Evolutionary conservation across 2,329 filamentous ascomycete species (phyloP).

Genomic region (Arthrobotrys conoides): DNA sequence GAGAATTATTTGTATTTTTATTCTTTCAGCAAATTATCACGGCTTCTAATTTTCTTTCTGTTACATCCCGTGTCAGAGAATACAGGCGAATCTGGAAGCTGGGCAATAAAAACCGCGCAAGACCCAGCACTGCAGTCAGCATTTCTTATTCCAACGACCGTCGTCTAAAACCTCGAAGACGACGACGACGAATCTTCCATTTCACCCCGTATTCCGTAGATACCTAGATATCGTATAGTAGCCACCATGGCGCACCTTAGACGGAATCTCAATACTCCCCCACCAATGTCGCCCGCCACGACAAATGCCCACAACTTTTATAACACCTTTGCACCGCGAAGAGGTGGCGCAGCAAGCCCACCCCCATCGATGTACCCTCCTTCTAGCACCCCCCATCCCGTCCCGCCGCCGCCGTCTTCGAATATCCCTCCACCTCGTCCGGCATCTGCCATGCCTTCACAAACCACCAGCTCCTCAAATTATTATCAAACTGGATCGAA

Average conservation of each 20-base stretch:
- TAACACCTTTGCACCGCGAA: slow-evolving; percentile 56
- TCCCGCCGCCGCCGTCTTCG: slow-evolving; percentile 16
- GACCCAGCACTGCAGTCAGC: slow-evolving; percentile 29
- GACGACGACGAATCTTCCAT: slow-evolving; percentile 13
- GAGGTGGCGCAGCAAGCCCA: slow-evolving; percentile 39
- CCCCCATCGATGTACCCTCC: slow-evolving; percentile 54
- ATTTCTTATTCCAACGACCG: slow-evolving; percentile 12
- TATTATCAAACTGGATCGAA: slow-evolving; percentile 47
- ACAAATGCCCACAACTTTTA: slow-evolving; percentile 59
- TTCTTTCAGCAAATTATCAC: slow-evolving; percentile 1
- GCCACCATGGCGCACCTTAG: slow-evolving; percentile 54
- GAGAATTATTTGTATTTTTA: slow-evolving; percentile 10
- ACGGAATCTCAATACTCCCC: slow-evolving; percentile 55
- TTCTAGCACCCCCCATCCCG: slow-evolving; percentile 15
- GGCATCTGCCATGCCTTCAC: slow-evolving; percentile 50
- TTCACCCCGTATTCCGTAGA: slow-evolving; percentile 1
- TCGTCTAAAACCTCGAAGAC: slow-evolving; percentile 11
- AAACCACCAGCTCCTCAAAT: slow-evolving; percentile 31
- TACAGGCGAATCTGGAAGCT: slow-evolving; percentile 48
- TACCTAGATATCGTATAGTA: slow-evolving; percentile 23
- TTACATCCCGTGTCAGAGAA: slow-evolving; percentile 33
- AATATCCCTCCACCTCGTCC: slow-evolving; percentile 47
- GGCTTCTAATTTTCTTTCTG: slow-evolving; percentile 11
- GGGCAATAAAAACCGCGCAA: slow-evolving; percentile 53
- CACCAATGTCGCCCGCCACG: slow-evolving; percentile 58